Evolutionary conservation across 2,329 filamentous ascomycete genomes (phyloP).

Genomic region (Fusarium sp.): DNA sequence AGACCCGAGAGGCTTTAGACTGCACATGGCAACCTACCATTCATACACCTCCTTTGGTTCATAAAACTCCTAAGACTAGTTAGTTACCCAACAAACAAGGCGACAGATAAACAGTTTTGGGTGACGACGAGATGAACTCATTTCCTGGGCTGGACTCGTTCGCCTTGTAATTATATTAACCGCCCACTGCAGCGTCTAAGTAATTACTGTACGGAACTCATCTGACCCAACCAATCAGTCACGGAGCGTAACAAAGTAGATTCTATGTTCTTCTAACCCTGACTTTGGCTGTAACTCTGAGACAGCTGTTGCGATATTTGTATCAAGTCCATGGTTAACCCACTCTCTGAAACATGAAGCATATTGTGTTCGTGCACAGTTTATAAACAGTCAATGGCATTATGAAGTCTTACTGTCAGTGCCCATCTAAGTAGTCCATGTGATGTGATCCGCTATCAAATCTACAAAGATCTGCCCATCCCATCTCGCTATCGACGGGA

Average conservation of each 20-base stretch:
- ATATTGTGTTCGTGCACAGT: background rate
- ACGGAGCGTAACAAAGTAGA: background rate
- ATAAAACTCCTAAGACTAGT: background rate
- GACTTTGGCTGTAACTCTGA: conserved; percentile 29
- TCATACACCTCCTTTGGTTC: conserved; percentile 5
- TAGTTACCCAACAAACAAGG: background rate
- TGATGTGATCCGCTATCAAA: conserved; percentile 18
- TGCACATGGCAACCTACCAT: conserved; percentile 24
- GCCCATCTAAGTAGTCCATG: background rate
- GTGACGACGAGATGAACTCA: conserved; percentile 33
- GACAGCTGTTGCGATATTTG: conserved; percentile 14
- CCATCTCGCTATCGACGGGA: conserved; percentile 32
- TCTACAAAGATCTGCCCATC: conserved; percentile 44
- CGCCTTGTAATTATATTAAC: conserved; percentile 31
- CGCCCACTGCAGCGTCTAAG: conserved; percentile 28
- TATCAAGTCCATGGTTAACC: conserved; percentile 6
- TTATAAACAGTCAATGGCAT: background rate
- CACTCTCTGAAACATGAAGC: conserved; percentile 21
- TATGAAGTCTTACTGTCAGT: background rate
- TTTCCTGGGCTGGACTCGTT: conserved; percentile 24
- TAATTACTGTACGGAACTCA: background rate
- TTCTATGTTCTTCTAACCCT: conserved; percentile 8
- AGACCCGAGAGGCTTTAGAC: conserved; percentile 17
- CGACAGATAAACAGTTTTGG: conserved; percentile 5
- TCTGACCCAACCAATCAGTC: background rate